Evolutionary conservation across 1,139 yeast species (phyloP).

Genomic region (Hemisphaericaspora xylanilytica): DNA sequence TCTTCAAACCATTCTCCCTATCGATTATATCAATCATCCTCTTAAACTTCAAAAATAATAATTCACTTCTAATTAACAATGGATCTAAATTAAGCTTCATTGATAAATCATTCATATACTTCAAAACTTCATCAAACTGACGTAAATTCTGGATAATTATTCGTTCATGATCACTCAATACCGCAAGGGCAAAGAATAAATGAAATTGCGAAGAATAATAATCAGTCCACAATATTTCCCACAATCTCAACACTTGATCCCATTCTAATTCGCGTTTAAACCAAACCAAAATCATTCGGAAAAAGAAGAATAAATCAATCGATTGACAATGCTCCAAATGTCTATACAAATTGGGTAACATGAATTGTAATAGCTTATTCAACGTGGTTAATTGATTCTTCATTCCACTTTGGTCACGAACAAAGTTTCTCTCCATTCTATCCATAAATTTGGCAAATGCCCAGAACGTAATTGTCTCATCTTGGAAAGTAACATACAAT

Average conservation of each 20-base stretch:
- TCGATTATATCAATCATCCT: slow-evolving; percentile 78
- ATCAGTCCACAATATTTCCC: slow-evolving; percentile 95
- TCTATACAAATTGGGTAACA: slow-evolving; percentile 79
- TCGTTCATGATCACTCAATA: slow-evolving; percentile 81
- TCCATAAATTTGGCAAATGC: slow-evolving; percentile 88
- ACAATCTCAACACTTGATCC: slow-evolving; percentile 70
- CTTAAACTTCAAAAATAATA: slow-evolving; percentile 73
- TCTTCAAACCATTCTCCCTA: slow-evolving; percentile 41
- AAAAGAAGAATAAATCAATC: slow-evolving; percentile 85
- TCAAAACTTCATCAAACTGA: slow-evolving; percentile 86
- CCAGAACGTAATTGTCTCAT: slow-evolving; percentile 85
- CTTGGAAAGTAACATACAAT: slow-evolving; percentile 70
- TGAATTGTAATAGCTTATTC: slow-evolving; percentile 79
- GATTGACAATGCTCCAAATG: slow-evolving; percentile 89
- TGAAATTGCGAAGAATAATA: slow-evolving; percentile 82
- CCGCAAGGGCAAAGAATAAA: slow-evolving; percentile 80
- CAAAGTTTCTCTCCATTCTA: slow-evolving; percentile 90
- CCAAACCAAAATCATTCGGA: slow-evolving; percentile 94
- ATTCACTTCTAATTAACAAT: slow-evolving; percentile 74
- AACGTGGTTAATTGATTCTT: slow-evolving; percentile 80
- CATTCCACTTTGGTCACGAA: slow-evolving; percentile 92
- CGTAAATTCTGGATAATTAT: slow-evolving; percentile 70
- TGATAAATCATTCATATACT: slow-evolving; percentile 87
- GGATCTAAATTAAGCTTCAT: slow-evolving; percentile 73
- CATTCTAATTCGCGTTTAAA: slow-evolving; percentile 88